phyloP scores from a whole-genome alignment of 2,329 filamentous ascomycete genomes.

The Colletotrichum sp. region DNA sequence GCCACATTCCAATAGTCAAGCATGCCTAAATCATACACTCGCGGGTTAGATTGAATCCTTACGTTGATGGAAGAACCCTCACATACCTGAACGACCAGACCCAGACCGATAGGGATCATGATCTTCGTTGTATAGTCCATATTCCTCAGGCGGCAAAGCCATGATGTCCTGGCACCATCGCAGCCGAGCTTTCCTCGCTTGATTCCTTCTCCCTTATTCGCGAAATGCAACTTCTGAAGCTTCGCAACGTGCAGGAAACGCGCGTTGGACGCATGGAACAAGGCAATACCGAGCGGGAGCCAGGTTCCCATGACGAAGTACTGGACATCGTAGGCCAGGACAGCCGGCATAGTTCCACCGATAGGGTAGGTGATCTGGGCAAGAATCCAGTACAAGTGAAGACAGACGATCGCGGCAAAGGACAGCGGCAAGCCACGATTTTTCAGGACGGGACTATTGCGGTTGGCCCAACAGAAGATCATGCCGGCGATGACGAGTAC shows the following conservation, averaged over 20 bases:
- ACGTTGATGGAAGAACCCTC: not conserved
- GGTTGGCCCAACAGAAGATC: slow-evolving; percentile 35
- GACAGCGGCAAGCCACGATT: slow-evolving; percentile 45
- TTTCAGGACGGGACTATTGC: slow-evolving; percentile 38
- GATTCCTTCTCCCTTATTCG: not conserved
- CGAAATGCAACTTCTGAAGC: slow-evolving; percentile 40
- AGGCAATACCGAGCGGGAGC: slow-evolving; percentile 60
- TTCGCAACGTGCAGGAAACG: slow-evolving; percentile 56
- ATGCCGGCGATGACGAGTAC: slow-evolving; percentile 36
- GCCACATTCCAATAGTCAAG: slow-evolving; percentile 57
- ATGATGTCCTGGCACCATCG: slow-evolving; percentile 30
- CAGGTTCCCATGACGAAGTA: slow-evolving; percentile 66
- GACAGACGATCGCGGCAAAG: slow-evolving; percentile 40
- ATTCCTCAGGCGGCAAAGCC: slow-evolving; percentile 37
- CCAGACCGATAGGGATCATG: slow-evolving; percentile 49
- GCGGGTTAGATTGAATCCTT: not conserved
- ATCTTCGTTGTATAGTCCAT: slow-evolving; percentile 42
- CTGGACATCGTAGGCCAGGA: slow-evolving; percentile 51
- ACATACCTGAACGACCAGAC: slow-evolving; percentile 53
- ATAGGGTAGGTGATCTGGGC: slow-evolving; percentile 47
- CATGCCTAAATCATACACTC: slow-evolving; percentile 42
- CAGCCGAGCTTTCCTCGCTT: slow-evolving; percentile 20
- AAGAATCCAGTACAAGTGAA: slow-evolving; percentile 42
- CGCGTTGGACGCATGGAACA: slow-evolving; percentile 61
- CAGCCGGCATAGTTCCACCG: slow-evolving; percentile 41